Conservation (phyloP, 169 alveolate genomes). For the Plasmodium blacklocki region DNA sequence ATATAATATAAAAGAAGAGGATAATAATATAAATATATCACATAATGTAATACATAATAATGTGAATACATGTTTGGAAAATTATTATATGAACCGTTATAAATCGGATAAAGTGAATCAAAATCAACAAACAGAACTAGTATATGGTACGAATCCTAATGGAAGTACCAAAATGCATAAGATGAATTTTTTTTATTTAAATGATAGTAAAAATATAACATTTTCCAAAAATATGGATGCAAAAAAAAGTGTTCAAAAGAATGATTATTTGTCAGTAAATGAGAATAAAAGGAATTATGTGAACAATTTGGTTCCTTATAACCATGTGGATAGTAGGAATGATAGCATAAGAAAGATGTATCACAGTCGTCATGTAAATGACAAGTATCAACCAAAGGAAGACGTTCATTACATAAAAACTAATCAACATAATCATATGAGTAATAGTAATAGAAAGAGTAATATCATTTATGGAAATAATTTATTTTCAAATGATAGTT, state of each 20-base stretch:
- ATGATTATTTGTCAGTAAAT: neutral
- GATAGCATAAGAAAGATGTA: too few relatives aligned
- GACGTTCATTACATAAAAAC: neutral
- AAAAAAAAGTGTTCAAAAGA: conserved; percentile 2
- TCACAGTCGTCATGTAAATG: too few relatives aligned
- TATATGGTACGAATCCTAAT: neutral
- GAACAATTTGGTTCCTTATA: conserved; percentile 18
- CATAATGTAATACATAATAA: neutral
- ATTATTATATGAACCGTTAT: conserved; percentile 9
- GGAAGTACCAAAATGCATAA: conserved; percentile 62
- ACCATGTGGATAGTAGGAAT: neutral
- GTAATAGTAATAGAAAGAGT: neutral
- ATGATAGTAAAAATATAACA: conserved; percentile 1
- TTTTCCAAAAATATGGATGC: neutral
- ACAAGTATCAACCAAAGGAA: neutral
- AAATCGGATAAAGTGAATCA: neutral
- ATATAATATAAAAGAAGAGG: neutral
- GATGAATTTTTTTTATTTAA: conserved; percentile 31
- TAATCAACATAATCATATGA: conserved; percentile 4
- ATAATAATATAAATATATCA: neutral
- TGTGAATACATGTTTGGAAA: conserved; percentile 18
- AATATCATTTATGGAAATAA: conserved; percentile 11
- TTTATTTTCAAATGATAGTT: neutral
- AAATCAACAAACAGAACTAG: neutral
- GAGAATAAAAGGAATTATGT: neutral